Evolutionary conservation across 2,329 filamentous ascomycete genomes (phyloP), one percentile per base, ranked within the genome.

Genomic region (Cytospora schulzeri): DNA sequence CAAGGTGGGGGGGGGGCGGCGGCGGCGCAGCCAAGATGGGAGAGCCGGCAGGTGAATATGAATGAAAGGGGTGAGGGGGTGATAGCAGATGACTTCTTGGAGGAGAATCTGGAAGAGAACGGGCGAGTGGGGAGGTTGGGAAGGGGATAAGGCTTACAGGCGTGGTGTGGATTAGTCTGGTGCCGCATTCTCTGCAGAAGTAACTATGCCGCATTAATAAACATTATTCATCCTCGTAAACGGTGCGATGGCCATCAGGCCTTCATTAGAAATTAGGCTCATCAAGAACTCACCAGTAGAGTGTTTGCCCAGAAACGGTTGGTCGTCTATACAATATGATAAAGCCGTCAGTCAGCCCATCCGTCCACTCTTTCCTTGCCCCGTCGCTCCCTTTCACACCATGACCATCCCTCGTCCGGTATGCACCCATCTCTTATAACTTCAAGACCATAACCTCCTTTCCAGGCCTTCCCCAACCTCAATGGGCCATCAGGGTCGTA

Each of bases 131-230:
- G 8, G n/a, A 8, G 24, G 22, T 1, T 8, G 45, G 26, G 22
- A 35, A 31, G 33, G 45, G 33, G 2, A 54, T 38, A 26, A 26
- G 12, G 72, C 82, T 69, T 74, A 85, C 85, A 2, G 83, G 81
- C 14, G 82, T 85, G 5, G 81, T 80, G 75, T 91, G 88, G 57
- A 91, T 76, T 50, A 91, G 75, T 3, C 89, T 79, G 4, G 86
- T 88, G 14, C 89, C 89, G 71, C 89, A 91, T 35, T 76, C 78
- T 63, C 81, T 86, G 73, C 88, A 91, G 71, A 90, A 91, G 72
- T 89, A 88, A 71, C 86, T 85, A 65, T 65, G 31, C 56, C 19
- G 11, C 41, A 56, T 64, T 45, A 65, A 57, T 51, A 24, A 56
- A 50, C 17, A n/a, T 24, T 35, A 29, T 56, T 51, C 6, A 63